phyloP scores from a whole-genome alignment of 495 filamentous ascomycete species.

The Lepraria neglecta region DNA sequence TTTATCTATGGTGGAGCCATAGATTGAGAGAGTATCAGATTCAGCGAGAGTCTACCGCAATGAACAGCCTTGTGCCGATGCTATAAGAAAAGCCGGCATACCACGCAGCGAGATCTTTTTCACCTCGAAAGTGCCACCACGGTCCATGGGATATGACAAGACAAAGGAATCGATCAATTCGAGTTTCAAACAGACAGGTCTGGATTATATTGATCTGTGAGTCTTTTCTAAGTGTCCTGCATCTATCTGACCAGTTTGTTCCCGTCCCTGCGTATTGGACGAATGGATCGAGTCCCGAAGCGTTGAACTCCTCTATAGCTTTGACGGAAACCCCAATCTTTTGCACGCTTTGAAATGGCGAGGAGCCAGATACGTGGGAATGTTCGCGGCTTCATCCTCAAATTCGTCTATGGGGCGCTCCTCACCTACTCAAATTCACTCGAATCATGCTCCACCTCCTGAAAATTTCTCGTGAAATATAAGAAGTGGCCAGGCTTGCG shows the following conservation, averaged over 20 bases:
- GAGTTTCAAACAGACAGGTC: constrained; percentile 40
- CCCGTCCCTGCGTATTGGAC: not conserved
- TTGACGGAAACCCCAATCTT: too few species aligned
- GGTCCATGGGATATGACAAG: constrained; percentile 43
- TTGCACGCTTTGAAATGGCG: too few species aligned
- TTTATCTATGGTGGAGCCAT: too few species aligned
- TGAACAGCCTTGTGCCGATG: constrained; percentile 44
- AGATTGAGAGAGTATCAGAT: constrained; percentile 32
- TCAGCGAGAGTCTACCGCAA: constrained; percentile 50
- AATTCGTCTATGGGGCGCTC: too few species aligned
- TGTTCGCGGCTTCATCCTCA: too few species aligned
- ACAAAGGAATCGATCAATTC: constrained; percentile 46
- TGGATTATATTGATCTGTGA: constrained; percentile 53
- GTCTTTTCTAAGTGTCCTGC: not conserved
- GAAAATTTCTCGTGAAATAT: too few species aligned
- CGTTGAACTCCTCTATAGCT: too few species aligned
- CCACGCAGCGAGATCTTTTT: constrained; percentile 50
- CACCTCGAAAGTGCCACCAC: constrained; percentile 48
- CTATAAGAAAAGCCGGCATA: constrained; percentile 42
- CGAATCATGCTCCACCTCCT: too few species aligned
- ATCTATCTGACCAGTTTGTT: not conserved
- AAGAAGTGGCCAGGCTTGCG: too few species aligned
- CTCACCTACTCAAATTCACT: too few species aligned
- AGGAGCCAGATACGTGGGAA: too few species aligned
- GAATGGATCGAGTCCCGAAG: not conserved